A percentile compares a stretch with the other conserved stretches of the same genome.
Conservation (phyloP, 1,139 yeast species). For the Debaryomyces subglobosus region DNA sequence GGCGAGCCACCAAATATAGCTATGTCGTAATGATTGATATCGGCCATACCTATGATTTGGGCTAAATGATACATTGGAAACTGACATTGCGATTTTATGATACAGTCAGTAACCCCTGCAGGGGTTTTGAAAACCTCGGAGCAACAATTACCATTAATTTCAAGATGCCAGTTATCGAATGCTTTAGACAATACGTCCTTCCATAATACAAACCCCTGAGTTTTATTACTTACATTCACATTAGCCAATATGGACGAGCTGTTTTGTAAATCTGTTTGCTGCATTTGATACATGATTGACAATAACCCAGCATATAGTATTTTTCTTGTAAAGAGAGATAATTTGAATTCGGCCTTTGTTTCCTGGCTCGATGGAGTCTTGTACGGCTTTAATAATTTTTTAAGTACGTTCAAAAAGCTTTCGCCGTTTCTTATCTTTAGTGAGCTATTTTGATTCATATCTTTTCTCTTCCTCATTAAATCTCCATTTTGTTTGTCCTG, state of each 20-base stretch:
- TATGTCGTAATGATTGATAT: conserved; percentile 75
- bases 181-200: conserved; percentile 64
- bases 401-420: conserved; percentile 39
- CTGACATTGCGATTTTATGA: conserved; percentile 18
- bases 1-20: conserved; percentile 84
- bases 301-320: conserved; percentile 71
- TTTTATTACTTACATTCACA: conserved; percentile 20
- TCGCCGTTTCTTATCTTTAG: conserved; percentile 26
- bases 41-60: conserved; percentile 63
- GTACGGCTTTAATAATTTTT: conserved; percentile 32
- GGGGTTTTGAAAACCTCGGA: conserved; percentile 1
- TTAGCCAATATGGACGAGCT: conserved; percentile 44
- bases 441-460: conserved; percentile 8
- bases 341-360: conserved; percentile 19
- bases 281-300: conserved; percentile 73
- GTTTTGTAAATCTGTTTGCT: conserved; percentile 67
- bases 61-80: conserved; percentile 70
- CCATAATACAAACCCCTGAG: conserved; percentile 49
- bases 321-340: conserved; percentile 56
- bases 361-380: conserved; percentile 14
- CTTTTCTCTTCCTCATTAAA: neutral
- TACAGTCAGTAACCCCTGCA: neutral
- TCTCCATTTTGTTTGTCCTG: conserved; percentile 11
- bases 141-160: conserved; percentile 19
- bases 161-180: conserved; percentile 58